Base-by-base conservation (phyloP, 345 rosid species). In the Kernera saxatilis region DNA sequence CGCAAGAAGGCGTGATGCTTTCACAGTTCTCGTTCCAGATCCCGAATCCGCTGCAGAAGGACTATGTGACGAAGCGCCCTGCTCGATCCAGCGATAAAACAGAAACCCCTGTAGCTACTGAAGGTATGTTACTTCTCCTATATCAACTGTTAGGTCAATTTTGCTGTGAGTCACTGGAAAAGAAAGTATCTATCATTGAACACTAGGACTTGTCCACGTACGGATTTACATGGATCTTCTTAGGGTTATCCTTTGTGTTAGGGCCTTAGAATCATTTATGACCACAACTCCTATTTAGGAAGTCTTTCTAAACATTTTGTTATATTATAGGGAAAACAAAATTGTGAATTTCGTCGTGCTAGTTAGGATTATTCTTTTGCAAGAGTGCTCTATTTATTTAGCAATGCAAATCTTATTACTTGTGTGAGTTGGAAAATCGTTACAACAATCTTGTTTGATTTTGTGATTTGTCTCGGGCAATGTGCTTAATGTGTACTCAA, bases 11-110 rank as follows among this genome's bases (percentile, higher is more conserved):
- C 19, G 77, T 83, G 19, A 86, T 61, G 11, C 63, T 84, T 59
- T 83, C 93, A 13, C 80, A 77, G 59, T 90, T 90, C 78, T 90
- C 96, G 10, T 90, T 90, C 71, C 91, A 82, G 77, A 82, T 79
- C 57, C 96, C 96, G 6, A 86, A 68, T 81, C 96, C 96, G 35
- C 78, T 86, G 71, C 89, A 68, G 73, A 83, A 84, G 26, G 67
- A 81, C 71, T 86, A 90, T 73, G 90, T 87, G 48, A 81, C 87
- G 73, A 90, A 86, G 78, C 87, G 87, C 45, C 84, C 80, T 40
- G 30, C 85, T 56, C 76, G 69, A 64, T 63, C 86, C 45, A 63
- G 30, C 21, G 84, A 81, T 56, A 32, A 78, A 72, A 17, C 59
- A 30, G 77, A 46, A 57, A 35, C 70, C 37, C 70, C 76, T 66